These are phyloP conservation scores for Botrytis pseudocinerea DNA, from an alignment of 2,329 filamentous ascomycete species.

Conservation along the genomic window DNA sequence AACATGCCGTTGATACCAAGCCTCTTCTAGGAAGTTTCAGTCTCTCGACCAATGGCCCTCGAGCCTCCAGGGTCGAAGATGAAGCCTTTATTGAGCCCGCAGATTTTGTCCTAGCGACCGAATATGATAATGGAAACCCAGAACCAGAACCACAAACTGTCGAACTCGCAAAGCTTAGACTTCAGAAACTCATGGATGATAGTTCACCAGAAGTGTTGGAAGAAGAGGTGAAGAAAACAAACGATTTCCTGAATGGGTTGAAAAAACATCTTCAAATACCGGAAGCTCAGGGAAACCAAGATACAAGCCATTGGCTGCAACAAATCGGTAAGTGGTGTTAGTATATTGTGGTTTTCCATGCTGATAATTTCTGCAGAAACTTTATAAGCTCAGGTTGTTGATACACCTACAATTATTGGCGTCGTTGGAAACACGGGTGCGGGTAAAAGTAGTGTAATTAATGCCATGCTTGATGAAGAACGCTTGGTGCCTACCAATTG, in stretches of 20 bases:
- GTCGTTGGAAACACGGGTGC: constrained; percentile 37
- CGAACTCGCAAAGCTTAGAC: constrained; percentile 9
- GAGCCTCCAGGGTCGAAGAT: not conserved
- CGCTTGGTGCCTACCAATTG: constrained; percentile 46
- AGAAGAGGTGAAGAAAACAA: constrained; percentile 31
- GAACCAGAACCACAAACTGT: not conserved
- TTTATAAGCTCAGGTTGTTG: constrained; percentile 29
- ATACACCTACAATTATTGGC: constrained; percentile 35
- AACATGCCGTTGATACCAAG: not conserved
- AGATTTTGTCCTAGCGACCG: not conserved
- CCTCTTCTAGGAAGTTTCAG: not conserved
- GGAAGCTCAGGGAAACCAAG: constrained; percentile 23
- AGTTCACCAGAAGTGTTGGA: constrained; percentile 34
- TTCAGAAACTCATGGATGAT: constrained; percentile 34
- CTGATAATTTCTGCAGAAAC: constrained; percentile 15
- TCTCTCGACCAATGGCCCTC: not conserved
- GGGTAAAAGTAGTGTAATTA: constrained; percentile 36
- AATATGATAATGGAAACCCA: not conserved
- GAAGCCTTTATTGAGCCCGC: not conserved
- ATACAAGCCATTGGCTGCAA: constrained; percentile 35
- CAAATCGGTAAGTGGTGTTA: constrained; percentile 30
- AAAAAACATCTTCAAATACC: constrained; percentile 28
- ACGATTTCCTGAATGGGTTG: constrained; percentile 33
- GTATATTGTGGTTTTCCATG: constrained; percentile 13
- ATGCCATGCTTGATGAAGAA: constrained; percentile 49